Base-by-base conservation (phyloP, 2,329 filamentous ascomycete genomes). In the Helicocarpus griseus region DNA sequence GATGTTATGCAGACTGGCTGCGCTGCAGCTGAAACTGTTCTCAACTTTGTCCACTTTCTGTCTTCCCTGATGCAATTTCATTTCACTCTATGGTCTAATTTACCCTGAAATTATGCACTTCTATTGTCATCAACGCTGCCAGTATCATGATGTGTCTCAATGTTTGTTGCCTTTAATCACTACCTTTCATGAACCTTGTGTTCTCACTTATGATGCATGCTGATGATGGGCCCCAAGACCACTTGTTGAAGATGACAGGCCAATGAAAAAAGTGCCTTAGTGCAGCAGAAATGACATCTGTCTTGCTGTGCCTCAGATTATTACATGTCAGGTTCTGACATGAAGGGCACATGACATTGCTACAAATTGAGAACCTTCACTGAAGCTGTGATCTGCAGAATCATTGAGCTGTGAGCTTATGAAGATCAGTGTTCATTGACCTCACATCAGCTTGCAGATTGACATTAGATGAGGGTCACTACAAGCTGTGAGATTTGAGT, bases 61-160 rank as follows among this genome's bases (percentile, higher is more conserved):
- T 46, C 43, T 46, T 46, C 43, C 43, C 43, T 31, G 43, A 46
- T 46, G 24, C 43, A 46, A 31, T 46, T 46, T 46, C 43, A 13
- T 21, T 31, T 19, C 43, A 46, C 43, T 46, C 43, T 46, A 31
- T 22, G 4, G 43, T 33, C 26, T 4, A 46, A 31, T 46, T 46
- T n/a, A n/a, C n/a, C n/a, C n/a, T n/a, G n/a, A n/a, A n/a, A n/a
- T n/a, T n/a, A n/a, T n/a, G n/a, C n/a, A n/a, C n/a, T n/a, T n/a
- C n/a, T n/a, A n/a, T n/a, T n/a, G n/a, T 22, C 7, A 43, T 43
- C 40, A 28, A 14, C 22, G 21, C 40, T 43, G 40, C 40, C 8
- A 28, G 14, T 28, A 3, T 22, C 40, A 43, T 43, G 11, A 5
- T 43, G 40, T 43, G 40, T 7, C 21, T 43, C n/a, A 22, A n/a